Evolutionary conservation across 2,329 filamentous ascomycete genomes (phyloP), one percentile per base, ranked within the genome.

Genomic region (Pezicula radicicola): DNA sequence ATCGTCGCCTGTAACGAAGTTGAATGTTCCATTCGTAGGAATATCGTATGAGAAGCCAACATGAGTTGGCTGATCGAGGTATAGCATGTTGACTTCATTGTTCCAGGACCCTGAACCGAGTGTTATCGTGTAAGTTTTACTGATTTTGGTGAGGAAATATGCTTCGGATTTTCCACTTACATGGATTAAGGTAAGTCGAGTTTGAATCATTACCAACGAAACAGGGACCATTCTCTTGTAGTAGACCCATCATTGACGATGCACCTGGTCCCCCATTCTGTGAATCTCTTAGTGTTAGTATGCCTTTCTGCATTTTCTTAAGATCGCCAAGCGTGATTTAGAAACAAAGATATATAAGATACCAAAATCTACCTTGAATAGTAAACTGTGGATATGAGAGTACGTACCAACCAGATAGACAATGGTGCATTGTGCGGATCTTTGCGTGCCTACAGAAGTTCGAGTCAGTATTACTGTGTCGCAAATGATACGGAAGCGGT

Each of bases 61-160:
- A 65, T 87, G 82, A 52, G 83, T 82, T 9, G 84, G 84, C 77
- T 90, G 75, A 55, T 78, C 76, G 25, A 75, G 61, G 52, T 69
- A 74, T n/a, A 75, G 59, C 64, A 82, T 69, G 56, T 83, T 82
- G 36, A 75, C 77, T 51, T 71, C 70, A 36, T 74, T 74, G 61
- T 87, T 82, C 82, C 82, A 87, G 9, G 81, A 79, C 77, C 80
- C 87, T 42, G 80, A 79, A 36, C 70, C 70, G 45, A 76, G 59
- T 45, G 73, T 56, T 33, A 75, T 69, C 52, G 70, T 66, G 58
- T 79, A 69, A 35, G 79, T 63, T 43, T 78, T 64, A 55, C 40
- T 30, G 8, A 37, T 25, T 25, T 25, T 25, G 25, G 6, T 28
- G 8, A 59, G 40, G 15, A 47, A 49, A 33, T 71, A 80, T 18